These are phyloP conservation scores for Lonicera japonica DNA, from an alignment of 129 eudicot genomes.

Conservation along the genomic window DNA sequence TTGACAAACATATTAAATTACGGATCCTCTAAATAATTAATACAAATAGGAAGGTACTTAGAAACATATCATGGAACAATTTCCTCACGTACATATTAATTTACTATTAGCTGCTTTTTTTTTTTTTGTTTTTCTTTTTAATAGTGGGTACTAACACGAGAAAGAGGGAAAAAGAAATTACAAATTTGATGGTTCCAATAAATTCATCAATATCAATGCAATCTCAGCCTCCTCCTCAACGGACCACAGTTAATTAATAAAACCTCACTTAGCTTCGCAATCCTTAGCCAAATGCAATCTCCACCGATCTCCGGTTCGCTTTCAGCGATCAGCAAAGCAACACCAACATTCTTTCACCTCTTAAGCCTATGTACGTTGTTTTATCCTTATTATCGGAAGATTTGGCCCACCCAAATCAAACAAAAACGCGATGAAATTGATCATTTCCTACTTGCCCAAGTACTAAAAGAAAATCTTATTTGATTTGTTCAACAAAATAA, in stretches of 20 bases:
- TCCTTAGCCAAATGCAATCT: slow-evolving; percentile 32
- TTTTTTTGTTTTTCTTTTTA: background rate
- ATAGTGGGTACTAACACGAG: slow-evolving; percentile 29
- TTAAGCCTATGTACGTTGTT: slow-evolving; percentile 36
- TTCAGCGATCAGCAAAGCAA: slow-evolving; percentile 54
- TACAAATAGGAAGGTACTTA: too few relatives aligned
- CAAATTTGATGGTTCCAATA: slow-evolving; percentile 6
- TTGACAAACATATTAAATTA: too few relatives aligned
- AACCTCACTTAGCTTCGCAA: slow-evolving; percentile 48
- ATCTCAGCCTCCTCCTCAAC: slow-evolving; percentile 32
- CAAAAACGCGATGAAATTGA: slow-evolving; percentile 59
- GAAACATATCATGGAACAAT: too few relatives aligned
- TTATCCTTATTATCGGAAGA: slow-evolving; percentile 43
- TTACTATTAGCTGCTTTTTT: too few relatives aligned
- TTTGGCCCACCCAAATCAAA: slow-evolving; percentile 40
- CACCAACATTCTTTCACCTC: slow-evolving; percentile 18
- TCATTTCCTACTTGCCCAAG: slow-evolving; percentile 55
- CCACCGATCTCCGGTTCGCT: slow-evolving; percentile 60
- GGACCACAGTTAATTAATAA: slow-evolving; percentile 27
- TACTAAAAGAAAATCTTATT: slow-evolving; percentile 10
- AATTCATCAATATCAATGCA: slow-evolving; percentile 17
- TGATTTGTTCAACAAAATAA: too few relatives aligned
- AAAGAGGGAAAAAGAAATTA: slow-evolving; percentile 42
- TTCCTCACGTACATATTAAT: too few relatives aligned
- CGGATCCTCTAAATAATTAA: too few relatives aligned